phyloP scores from a whole-genome alignment of 352 stramenopile genomes.

The Halophytophthora polymorphica region DNA sequence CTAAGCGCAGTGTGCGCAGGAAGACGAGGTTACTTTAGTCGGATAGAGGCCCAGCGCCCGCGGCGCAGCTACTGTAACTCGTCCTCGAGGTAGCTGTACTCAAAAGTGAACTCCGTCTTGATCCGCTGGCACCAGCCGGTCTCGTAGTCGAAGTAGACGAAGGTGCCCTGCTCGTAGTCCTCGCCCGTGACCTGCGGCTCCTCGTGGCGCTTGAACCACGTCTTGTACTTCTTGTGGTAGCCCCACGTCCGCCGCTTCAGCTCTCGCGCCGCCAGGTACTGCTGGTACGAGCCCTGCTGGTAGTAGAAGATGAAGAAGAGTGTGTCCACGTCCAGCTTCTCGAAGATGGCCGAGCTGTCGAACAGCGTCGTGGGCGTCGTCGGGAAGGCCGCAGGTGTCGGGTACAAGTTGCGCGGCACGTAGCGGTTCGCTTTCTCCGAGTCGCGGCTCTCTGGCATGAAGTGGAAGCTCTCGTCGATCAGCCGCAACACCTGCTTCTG shows the following conservation, averaged over 20 bases:
- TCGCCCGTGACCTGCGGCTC: constrained; percentile 96
- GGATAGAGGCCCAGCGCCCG: constrained; percentile 3
- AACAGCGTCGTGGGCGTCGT: constrained; percentile 89
- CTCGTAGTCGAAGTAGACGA: constrained; percentile 99
- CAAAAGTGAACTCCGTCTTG: constrained; percentile 99
- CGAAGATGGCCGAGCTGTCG: constrained; percentile 93
- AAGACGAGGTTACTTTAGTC: constrained; percentile 35
- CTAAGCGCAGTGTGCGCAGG: neutral
- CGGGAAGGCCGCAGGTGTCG: constrained; percentile 89
- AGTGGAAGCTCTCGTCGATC: constrained; percentile 90
- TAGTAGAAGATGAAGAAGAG: constrained; percentile 99
- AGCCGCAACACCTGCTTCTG: constrained; percentile 75
- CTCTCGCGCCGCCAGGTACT: constrained; percentile 97
- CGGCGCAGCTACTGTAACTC: constrained; percentile 52
- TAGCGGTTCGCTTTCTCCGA: constrained; percentile 91
- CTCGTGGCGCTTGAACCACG: constrained; percentile 99
- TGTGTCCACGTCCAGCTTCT: constrained; percentile 97
- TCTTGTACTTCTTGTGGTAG: constrained; percentile 99
- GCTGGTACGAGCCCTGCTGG: constrained; percentile 98
- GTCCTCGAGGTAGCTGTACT: constrained; percentile 97
- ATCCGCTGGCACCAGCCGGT: constrained; percentile 98
- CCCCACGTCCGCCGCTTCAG: constrained; percentile 98
- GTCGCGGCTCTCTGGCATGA: constrained; percentile 88
- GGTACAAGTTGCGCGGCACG: constrained; percentile 94
- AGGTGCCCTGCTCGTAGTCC: constrained; percentile 99